Evolutionary conservation across 495 filamentous ascomycete species (phyloP).

Genomic region (Podospora didyma): DNA sequence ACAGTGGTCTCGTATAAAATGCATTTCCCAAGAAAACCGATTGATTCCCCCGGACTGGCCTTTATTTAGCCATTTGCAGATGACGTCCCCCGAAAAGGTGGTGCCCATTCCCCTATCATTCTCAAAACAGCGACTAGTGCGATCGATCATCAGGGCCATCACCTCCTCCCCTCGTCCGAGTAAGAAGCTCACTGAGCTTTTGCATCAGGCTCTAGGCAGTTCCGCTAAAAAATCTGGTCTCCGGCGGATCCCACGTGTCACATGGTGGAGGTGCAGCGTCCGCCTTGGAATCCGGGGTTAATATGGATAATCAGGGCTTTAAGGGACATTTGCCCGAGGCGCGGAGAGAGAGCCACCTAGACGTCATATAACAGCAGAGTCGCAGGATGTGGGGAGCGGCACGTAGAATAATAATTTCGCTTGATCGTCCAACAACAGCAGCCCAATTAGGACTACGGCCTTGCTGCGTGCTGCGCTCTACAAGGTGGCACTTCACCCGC

Average conservation of each 20-base stretch:
- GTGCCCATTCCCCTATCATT: too few relatives aligned
- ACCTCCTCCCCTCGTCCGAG: slow-evolving; percentile 18
- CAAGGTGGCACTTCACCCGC: not conserved
- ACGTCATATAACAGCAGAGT: slow-evolving; percentile 5
- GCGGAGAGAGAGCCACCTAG: not conserved
- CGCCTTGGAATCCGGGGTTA: slow-evolving; percentile 35
- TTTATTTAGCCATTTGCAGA: too few relatives aligned
- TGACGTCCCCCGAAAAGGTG: too few relatives aligned
- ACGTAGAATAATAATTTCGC: not conserved
- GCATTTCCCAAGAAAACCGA: too few relatives aligned
- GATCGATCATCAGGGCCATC: too few relatives aligned
- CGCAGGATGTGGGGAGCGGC: not conserved
- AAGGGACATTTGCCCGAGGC: slow-evolving; percentile 11
- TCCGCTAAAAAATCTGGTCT: slow-evolving; percentile 24
- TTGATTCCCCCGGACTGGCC: too few relatives aligned
- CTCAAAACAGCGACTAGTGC: too few relatives aligned
- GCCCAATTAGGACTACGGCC: slow-evolving; percentile 14
- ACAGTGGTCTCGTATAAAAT: too few relatives aligned
- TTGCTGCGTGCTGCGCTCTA: not conserved
- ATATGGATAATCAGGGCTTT: slow-evolving; percentile 31
- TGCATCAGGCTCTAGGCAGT: slow-evolving; percentile 10
- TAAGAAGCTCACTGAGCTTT: not conserved
- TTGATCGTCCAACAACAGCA: not conserved
- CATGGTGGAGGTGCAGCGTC: slow-evolving; percentile 22
- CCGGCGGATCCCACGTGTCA: slow-evolving; percentile 21